Evolutionary conservation across 345 rosid species (phyloP).

Genomic region (Bretschneidera sinensis): DNA sequence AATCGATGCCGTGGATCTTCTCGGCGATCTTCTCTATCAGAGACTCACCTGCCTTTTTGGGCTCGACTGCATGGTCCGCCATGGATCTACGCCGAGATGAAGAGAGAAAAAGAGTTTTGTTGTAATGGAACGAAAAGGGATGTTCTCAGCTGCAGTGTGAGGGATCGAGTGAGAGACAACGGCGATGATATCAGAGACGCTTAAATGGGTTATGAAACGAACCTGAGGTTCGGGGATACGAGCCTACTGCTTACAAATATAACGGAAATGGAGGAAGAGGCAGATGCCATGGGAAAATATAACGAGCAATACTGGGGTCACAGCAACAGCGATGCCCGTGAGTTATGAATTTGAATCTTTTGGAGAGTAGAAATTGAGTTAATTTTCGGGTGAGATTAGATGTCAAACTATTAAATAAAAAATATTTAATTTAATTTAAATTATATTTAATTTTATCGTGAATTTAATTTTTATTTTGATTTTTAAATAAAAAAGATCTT

Average conservation of each 20-base stretch:
- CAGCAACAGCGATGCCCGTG: not conserved
- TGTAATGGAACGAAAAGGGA: not conserved
- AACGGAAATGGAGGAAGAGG: slow-evolving; percentile 9
- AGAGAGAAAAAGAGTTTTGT: not conserved
- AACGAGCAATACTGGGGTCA: not conserved
- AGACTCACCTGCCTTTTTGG: slow-evolving; percentile 24
- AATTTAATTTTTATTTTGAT: too few species aligned
- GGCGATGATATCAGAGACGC: slow-evolving; percentile 26
- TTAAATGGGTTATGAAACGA: slow-evolving; percentile 14
- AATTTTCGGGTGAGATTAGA: too few species aligned
- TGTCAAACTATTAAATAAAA: too few species aligned
- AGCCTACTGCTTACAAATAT: not conserved
- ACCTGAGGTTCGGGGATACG: slow-evolving; percentile 21
- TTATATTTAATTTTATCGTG: too few species aligned
- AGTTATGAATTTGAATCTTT: too few species aligned
- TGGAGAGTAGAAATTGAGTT: too few species aligned
- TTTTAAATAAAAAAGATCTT: too few species aligned
- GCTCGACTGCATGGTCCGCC: slow-evolving; percentile 17
- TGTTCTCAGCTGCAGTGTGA: not conserved
- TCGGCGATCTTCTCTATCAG: slow-evolving; percentile 50
- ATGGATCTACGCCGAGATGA: slow-evolving; percentile 19
- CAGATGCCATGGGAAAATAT: not conserved
- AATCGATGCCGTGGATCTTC: slow-evolving; percentile 38
- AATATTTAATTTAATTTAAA: too few species aligned
- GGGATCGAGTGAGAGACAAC: not conserved